Percentiles rank a stretch among this genome's conserved stretches.
These are phyloP conservation scores for Colletotrichum navitas DNA, from an alignment of 2,329 filamentous ascomycete species.

Conservation along the genomic window DNA sequence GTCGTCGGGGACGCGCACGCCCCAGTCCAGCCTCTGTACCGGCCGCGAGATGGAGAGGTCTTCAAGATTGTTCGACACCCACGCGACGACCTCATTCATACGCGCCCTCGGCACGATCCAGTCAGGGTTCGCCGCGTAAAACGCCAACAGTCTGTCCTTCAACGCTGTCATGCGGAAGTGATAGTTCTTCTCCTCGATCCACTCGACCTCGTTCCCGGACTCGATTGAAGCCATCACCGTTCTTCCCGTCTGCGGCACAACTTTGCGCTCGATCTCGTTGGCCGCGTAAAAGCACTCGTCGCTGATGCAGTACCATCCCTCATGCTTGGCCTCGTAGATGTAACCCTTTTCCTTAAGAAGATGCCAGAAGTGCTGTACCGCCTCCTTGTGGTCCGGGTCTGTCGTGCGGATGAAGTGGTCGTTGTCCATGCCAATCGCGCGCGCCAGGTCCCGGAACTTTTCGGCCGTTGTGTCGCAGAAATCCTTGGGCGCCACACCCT, in stretches of 20 bases:
- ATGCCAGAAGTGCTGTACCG: constrained; percentile 91
- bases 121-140: constrained; percentile 81
- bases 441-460: constrained; percentile 82
- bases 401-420: constrained; percentile 96
- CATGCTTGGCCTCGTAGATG: constrained; percentile 87
- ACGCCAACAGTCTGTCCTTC: constrained; percentile 79
- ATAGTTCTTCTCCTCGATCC: constrained; percentile 93
- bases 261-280: constrained; percentile 76
- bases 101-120: constrained; percentile 81
- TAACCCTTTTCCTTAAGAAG: constrained; percentile 80
- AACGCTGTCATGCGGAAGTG: constrained; percentile 92
- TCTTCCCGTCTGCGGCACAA: constrained; percentile 84
- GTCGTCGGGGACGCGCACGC: constrained; percentile 89
- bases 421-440: constrained; percentile 76
- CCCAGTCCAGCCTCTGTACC: constrained; percentile 82
- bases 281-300: constrained; percentile 97
- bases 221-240: constrained; percentile 87
- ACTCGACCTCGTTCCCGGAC: constrained; percentile 93
- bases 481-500: constrained; percentile 79
- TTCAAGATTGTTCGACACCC: constrained; percentile 81
- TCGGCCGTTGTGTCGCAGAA: constrained; percentile 89
- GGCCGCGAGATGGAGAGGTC: constrained; percentile 94
- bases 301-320: constrained; percentile 96
- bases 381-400: constrained; percentile 82
- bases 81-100: constrained; percentile 82